Evolutionary conservation across 2,329 filamentous ascomycete species (phyloP), one percentile per base, ranked within the genome.

Genomic region (Incumbomyces lentus): DNA sequence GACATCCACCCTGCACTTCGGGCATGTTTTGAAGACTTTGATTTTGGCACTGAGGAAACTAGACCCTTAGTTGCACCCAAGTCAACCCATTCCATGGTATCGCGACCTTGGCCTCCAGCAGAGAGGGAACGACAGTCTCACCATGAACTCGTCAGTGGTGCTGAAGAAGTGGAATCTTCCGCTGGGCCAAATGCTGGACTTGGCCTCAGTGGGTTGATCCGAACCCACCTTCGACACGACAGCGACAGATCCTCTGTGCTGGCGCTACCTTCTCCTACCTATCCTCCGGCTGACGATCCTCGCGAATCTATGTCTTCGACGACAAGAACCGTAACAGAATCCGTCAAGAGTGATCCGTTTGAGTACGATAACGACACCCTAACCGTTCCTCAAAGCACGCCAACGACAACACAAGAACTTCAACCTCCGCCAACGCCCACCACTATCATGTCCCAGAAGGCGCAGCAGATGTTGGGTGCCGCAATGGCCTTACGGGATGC

Each of bases 201-300:
- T 14, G 87, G 86, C 1, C 71, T 95, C 13, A 90, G 82, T 58
- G 84, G 84, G 1, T 76, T 95, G 70, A 81, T 95, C 38, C 79
- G 84, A 29, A 82, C 89, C 51, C 92, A 96, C 68, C 68, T 96
- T 34, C 80, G 92, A 42, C 79, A 79, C 30, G 79, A 82, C 52
- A 96, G 90, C 65, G 82, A 82, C 49, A 75, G 79, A 12, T 96
- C 90, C 1, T 93, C 87, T 0, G 73, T 92, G 19, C 87, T 86
- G 55, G 78, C 76, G 19, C 67, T 67, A 47, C 66, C 65, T 18
- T 69, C 68, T 8, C 67, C 63, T 34, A 65, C 51, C n/a, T 42
- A 32, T 33, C 36, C 47, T 35, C 14, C 32, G 26, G n/a, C 35
- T 40, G 19, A 41, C 40, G 16, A 40, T 32, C 56, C 16, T 46